Conservation (phyloP, 192 early-diverging fungal genomes). For the Jimgerdemannia lactiflua region DNA sequence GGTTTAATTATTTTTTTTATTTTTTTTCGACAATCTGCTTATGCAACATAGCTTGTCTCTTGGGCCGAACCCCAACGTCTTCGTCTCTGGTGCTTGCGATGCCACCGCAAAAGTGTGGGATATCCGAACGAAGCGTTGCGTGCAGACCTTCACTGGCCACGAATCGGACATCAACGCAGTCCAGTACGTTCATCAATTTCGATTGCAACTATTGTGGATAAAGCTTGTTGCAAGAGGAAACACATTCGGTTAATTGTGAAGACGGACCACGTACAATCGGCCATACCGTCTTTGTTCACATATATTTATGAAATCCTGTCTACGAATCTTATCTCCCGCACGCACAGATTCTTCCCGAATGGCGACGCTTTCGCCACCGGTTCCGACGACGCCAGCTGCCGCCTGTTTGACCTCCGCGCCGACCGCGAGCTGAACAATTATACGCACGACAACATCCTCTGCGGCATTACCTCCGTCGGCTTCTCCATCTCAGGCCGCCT, state of each 20-base stretch:
- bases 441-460: constrained; percentile 97
- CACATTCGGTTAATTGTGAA: too few relatives aligned
- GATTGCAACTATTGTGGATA: neutral
- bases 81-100: constrained; percentile 98
- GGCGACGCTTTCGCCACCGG: constrained; percentile 98
- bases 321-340: constrained; percentile 3
- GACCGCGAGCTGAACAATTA: constrained; percentile 98
- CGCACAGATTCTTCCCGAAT: constrained; percentile 93
- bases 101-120: constrained; percentile 99
- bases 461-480: constrained; percentile 97
- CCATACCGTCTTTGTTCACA: neutral
- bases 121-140: constrained; percentile 93
- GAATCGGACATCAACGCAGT: constrained; percentile 99
- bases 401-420: constrained; percentile 96
- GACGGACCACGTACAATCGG: too few relatives aligned
- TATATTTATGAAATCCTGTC: constrained; percentile 2
- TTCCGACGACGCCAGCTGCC: constrained; percentile 98
- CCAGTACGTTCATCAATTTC: constrained; percentile 60
- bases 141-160: constrained; percentile 97
- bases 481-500: constrained; percentile 97
- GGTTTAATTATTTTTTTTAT: neutral
- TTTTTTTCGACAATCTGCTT: neutral
- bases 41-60: constrained; percentile 67
- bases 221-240: too few relatives aligned
- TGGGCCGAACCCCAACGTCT: constrained; percentile 91